Conservation (phyloP, 2,329 filamentous ascomycete genomes). For the Ilyonectria destructans region DNA sequence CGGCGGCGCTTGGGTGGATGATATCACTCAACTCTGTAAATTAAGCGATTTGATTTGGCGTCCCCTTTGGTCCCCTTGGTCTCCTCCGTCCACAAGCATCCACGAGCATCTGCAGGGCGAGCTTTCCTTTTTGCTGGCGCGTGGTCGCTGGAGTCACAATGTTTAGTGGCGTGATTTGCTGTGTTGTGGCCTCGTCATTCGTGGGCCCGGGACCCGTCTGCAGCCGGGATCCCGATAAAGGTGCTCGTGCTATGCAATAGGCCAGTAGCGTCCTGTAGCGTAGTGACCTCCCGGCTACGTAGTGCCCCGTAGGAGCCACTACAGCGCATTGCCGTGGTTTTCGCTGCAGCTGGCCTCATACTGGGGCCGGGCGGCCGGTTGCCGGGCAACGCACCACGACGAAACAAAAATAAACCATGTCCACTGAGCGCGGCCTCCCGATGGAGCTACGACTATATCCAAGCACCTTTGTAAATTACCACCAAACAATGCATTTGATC, state of each 20-base stretch:
- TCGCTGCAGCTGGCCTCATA: not conserved
- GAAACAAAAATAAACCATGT: constrained; percentile 50
- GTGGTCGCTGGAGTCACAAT: constrained; percentile 35
- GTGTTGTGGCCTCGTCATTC: constrained; percentile 45
- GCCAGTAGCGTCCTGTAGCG: not conserved
- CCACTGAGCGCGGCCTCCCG: constrained; percentile 12
- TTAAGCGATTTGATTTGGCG: constrained; percentile 51
- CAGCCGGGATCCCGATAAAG: constrained; percentile 32
- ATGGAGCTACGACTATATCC: constrained; percentile 31
- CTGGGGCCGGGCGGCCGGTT: constrained; percentile 33
- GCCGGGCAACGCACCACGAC: constrained; percentile 43
- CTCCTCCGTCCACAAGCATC: not conserved
- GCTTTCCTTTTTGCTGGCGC: constrained; percentile 10
- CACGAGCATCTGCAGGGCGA: not conserved
- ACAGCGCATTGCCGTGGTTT: constrained; percentile 1
- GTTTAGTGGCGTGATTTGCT: constrained; percentile 46
- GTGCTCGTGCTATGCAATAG: constrained; percentile 9
- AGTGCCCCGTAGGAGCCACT: not conserved
- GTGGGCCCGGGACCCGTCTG: constrained; percentile 30
- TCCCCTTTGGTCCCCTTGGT: constrained; percentile 11
- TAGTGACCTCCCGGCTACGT: not conserved
- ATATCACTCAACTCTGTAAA: constrained; percentile 52
- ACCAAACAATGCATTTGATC: constrained; percentile 42
- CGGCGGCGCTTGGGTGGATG: constrained; percentile 36
- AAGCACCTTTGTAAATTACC: constrained; percentile 38